Evolutionary conservation across 2,329 filamentous ascomycete genomes (phyloP), one percentile per base, ranked within the genome.

Genomic region (Magnaporthiopsis incrustans): DNA sequence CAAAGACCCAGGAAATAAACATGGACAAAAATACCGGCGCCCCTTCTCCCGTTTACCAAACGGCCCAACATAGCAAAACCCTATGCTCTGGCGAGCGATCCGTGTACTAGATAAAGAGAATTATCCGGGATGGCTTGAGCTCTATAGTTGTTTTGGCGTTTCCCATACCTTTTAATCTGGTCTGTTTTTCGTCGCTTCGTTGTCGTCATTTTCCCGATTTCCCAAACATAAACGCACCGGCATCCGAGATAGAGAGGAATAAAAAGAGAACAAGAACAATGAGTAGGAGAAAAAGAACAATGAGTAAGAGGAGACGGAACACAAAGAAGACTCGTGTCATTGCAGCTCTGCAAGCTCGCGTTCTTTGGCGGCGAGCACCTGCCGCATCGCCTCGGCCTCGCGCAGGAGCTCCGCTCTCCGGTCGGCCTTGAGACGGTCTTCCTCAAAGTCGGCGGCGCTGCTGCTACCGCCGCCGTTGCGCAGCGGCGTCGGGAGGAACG

Each of bases 381-480:
- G 85, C 53, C 89, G 83, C 86, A 95, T 95, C 63, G 81, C 81
- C 71, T 93, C 89, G 0, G 90, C 87, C 73, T 96, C 91, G 30
- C 86, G 81, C 72, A 88, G 83, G 61, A 96, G 77, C 60, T 86
- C 83, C 11, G 84, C 84, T 61, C 89, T 82, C 64, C 86, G 82
- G 67, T 90, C 88, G 4, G 82, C 81, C 69, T 84, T 88, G 10
- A 78, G 71, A 18, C 77, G 78, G 35, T 84, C 83, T n/a, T 74
- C 76, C 35, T 85, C 81, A 14, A 59, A 65, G 69, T 76, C 27
- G 60, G 57, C 65, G 15, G 38, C 66, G 56, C 65, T 65, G 63
- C 69, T 69, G 18, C 38, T 18, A 5, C 38, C 14, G 38, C 38
- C 38, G 35, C 35, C 26, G 33, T 33, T 50, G 10, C 30, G 35